Conservation (phyloP, 169 alveolate genomes). For the Theileria annulata region DNA sequence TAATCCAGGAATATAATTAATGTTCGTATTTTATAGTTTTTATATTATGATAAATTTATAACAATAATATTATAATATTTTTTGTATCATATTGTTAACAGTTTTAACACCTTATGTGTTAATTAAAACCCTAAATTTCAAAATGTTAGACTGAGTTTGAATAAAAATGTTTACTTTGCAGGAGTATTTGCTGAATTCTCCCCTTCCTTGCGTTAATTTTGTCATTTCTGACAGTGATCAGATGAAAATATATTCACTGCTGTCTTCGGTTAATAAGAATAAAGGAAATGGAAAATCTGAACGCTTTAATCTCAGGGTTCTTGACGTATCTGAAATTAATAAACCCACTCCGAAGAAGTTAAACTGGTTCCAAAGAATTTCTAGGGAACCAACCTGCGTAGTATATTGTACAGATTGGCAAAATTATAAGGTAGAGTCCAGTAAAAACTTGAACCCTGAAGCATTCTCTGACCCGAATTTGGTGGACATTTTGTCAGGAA, state of each 20-base stretch:
- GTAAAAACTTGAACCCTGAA: neutral
- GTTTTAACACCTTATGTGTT: neutral
- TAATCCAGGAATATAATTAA: no score
- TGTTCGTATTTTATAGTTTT: no score
- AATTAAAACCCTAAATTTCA: neutral
- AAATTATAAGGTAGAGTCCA: constrained; percentile 36
- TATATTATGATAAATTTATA: no score
- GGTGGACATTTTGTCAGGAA: constrained; percentile 18
- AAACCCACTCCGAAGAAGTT: neutral
- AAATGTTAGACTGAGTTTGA: constrained; percentile 8
- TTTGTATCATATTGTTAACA: no score
- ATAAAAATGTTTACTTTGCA: constrained; percentile 37
- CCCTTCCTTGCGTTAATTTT: constrained; percentile 59
- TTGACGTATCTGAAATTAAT: constrained; percentile 16
- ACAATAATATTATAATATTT: no score
- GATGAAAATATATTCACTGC: constrained; percentile 13
- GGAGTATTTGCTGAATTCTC: constrained; percentile 20
- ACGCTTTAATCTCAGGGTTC: constrained; percentile 23
- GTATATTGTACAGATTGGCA: constrained; percentile 64
- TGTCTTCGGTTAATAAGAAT: constrained; percentile 25
- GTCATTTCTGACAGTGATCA: constrained; percentile 20
- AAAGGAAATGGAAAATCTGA: constrained; percentile 17
- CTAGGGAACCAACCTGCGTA: constrained; percentile 33
- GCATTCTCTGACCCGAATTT: constrained; percentile 11
- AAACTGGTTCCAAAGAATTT: constrained; percentile 46